Base-by-base conservation (phyloP, 192 early-diverging fungal genomes). In the Entomortierella chlamydospora region DNA sequence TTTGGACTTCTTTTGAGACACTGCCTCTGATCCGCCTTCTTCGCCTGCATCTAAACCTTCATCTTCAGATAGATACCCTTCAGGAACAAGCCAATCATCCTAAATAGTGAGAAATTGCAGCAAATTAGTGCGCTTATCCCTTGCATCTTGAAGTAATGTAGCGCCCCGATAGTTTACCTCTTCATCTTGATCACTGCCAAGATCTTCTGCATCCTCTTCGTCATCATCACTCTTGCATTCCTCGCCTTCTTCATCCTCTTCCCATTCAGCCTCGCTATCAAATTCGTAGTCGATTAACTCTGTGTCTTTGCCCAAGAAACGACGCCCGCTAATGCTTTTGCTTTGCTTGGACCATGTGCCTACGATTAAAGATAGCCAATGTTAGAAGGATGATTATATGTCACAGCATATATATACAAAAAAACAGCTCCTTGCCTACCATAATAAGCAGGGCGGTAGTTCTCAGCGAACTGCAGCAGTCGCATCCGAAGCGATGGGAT, bases 211-310 rank as follows among this genome's bases (percentile, higher is more conserved):
- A 29, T 91, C 90, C 4, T 93, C 92, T 7, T 94, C 93, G 31
- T 95, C 95, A 68, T 91, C 90, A 8, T 93, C 93, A 74, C 89
- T 92, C 47, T 83, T 86, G 17, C 92, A 83, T 52, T 96, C 94
- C 64, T 98, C 96, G 22, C 96, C 96, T 64, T 93, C 93, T 34
- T 93, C 96, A 39, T 95, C 94, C 31, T 88, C 90, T 34, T 94
- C 94, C 96, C 96, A 98, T 81, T 96, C 96, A 0, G 89, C 91
- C 53, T 95, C 95, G 69, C 93, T 95, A 68, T 98, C 96, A 65
- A 93, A 82, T 7, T 93, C 93, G 63, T 98, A 98, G 62, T 98
- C 92, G 12, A 97, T 47, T 33, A 86, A 33, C 1, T 49, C 66
- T 10, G 80, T 81, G 64, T 95, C 96, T 52, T 71, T 82, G 30